Evolutionary conservation across 2,329 filamentous ascomycete species (phyloP), one percentile per base, ranked within the genome.

Genomic region (Botrytis squamosa): DNA sequence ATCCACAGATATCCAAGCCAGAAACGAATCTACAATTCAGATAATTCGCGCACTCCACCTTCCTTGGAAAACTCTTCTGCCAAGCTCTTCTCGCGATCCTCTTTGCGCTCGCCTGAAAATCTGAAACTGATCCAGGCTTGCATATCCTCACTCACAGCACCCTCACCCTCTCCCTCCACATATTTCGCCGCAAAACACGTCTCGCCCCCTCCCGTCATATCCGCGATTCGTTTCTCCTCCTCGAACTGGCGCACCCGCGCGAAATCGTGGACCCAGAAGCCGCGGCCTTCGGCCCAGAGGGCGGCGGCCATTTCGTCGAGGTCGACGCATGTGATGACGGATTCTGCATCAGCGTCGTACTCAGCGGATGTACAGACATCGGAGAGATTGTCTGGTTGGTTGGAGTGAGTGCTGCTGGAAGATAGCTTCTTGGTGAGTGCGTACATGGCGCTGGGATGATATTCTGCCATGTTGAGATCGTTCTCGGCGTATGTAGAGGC

Each of bases 71-170:
- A 0, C 2, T 52, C 49, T 12, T 52, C 49, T 3, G n/a, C 49
- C 12, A 5, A 6, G 5, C n/a, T 2, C 1, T 3, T 7, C 49
- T n/a, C 3, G 22, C 5, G 25, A 4, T n/a, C 1, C 22, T 52
- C 25, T 2, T n/a, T n/a, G 4, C 12, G 4, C 14, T 3, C 10
- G 14, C 0, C 25, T 14, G 49, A n/a, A 55, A 55, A n/a, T 55
- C 25, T n/a, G 4, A 2, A 55, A 0, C 16, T 5, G 5, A 55
- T 55, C 25, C 49, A 55, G 0, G 25, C 49, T n/a, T 16, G n/a
- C 25, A 52, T 52, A 12, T 4, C 25, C 10, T 52, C 22, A 5
- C 49, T n/a, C 0, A 52, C 0, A 14, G 2, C 4, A 3, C 2
- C 46, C 22, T 52, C 49, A 7, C 7, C 25, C 5, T n/a, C 25